These are phyloP conservation scores for Xylaria venustula DNA, from an alignment of 495 filamentous ascomycete species.

Conservation along the genomic window DNA sequence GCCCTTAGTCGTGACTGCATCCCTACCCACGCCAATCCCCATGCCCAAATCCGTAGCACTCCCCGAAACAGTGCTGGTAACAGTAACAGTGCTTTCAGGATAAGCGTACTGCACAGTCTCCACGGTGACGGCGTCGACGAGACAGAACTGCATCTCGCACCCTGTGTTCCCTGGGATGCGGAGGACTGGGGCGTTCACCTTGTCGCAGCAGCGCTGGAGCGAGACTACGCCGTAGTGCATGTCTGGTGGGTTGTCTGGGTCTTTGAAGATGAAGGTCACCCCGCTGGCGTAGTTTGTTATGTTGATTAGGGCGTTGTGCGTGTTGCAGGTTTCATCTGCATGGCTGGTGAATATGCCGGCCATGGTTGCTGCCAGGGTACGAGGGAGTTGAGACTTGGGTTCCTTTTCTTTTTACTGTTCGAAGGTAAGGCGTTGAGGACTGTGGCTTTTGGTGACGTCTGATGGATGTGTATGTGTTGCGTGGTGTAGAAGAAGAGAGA, in stretches of 20 bases:
- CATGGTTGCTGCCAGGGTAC: too few relatives aligned
- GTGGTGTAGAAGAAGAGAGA: too few relatives aligned
- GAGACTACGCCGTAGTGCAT: conserved; percentile 28
- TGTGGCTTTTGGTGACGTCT: too few relatives aligned
- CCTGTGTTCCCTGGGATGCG: conserved; percentile 27
- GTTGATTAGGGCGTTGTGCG: conserved; percentile 26
- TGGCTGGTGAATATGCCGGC: conserved; percentile 17
- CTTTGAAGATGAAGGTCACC: conserved; percentile 21
- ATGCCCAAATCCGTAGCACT: conserved; percentile 15
- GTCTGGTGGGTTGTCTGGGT: conserved; percentile 18
- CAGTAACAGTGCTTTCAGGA: conserved; percentile 15
- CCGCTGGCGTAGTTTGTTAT: conserved; percentile 22
- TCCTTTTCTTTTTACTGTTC: too few relatives aligned
- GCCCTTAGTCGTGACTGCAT: too few relatives aligned
- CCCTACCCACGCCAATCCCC: too few relatives aligned
- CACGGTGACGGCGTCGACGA: conserved; percentile 10
- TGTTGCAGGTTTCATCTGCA: conserved; percentile 25
- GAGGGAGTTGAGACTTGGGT: too few relatives aligned
- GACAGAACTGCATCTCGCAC: conserved; percentile 28
- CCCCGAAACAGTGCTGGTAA: conserved; percentile 8
- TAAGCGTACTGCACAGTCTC: conserved; percentile 10
- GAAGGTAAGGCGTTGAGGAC: too few relatives aligned
- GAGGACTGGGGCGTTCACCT: conserved; percentile 15
- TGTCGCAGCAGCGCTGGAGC: conserved; percentile 21
- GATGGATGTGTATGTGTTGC: too few relatives aligned